These are phyloP conservation scores for Russula dissimulans DNA, from an alignment of 768 basidiomycete genomes.

Conservation along the genomic window DNA sequence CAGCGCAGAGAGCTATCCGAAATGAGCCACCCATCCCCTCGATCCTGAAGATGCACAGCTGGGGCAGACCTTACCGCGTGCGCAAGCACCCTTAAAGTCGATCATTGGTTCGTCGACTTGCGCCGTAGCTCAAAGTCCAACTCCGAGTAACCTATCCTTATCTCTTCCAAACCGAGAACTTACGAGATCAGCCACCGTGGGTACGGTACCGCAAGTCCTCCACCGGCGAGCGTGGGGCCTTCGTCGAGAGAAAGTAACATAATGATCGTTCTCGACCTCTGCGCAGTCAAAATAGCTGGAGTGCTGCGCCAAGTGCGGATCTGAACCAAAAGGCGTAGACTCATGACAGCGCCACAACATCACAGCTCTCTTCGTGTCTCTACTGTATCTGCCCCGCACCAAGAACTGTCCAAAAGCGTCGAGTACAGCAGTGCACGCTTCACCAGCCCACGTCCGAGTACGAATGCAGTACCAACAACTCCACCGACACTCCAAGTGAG, in stretches of 20 bases:
- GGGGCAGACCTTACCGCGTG: neutral
- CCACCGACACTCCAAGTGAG: neutral
- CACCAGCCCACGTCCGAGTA: neutral
- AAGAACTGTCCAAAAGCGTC: neutral
- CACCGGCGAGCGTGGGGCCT: neutral
- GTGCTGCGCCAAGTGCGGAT: neutral
- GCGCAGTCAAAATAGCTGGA: neutral
- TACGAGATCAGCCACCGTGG: neutral
- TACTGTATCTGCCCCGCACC: neutral
- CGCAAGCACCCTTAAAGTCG: too few species aligned
- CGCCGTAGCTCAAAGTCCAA: too few species aligned
- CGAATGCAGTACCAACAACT: neutral
- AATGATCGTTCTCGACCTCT: neutral
- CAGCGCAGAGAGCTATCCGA: neutral
- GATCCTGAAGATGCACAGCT: neutral
- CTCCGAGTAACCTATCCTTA: neutral
- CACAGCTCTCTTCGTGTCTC: neutral
- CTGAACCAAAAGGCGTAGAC: neutral
- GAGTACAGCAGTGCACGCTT: neutral
- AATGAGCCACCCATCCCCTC: neutral
- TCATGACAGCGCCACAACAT: neutral
- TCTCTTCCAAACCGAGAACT: neutral
- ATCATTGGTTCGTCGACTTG: too few species aligned
- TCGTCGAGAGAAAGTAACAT: neutral
- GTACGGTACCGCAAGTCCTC: neutral